Evolutionary conservation across 441 rosid species (phyloP), one percentile per base, ranked within the genome.

Genomic region (Erysimum pusillum): DNA sequence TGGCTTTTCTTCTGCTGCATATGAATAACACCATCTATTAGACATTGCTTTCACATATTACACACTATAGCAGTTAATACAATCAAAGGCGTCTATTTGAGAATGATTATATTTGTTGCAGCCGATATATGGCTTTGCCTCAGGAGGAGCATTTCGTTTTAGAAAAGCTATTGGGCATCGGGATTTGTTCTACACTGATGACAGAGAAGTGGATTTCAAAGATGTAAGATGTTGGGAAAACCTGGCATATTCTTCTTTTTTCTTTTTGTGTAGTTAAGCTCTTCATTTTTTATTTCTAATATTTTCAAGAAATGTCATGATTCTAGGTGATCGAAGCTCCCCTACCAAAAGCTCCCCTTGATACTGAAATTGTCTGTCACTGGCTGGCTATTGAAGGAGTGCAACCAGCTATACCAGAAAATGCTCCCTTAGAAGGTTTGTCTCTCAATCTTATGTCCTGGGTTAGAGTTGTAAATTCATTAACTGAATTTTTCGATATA

Each of bases 301-400:
- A 28, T 57, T 51, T 44, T 75, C 63, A 73, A 39, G 64, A 42
- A 60, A 45, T 79, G 57, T 44, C 63, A 71, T 77, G 68, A 32
- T 53, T 80, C 63, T 69, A 95, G 98, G 92, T 95, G 70, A 89
- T 95, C 78, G 99, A 95, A 81, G 98, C 99, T 66, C 96, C 97
- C 61, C 85, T 95, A 81, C 99, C 99, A n/a, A 91, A 86, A 84
- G 97, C 94, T 35, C 99, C 97, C 22, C 96, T 92, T 73, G 99
- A 92, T 78, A 84, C 94, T 28, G 85, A 90, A 31, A 70, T 95
- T 65, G 74, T 80, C 71, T 91, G 97, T 73, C 99, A 95, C 85
- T 95, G 99, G 99, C 89, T 95, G 35, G 99, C 99, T 56, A 92
- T 95, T 84, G 99, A 95, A 67, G 98, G 99, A 53, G 92, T 92